Base-by-base conservation (phyloP, 2,329 filamentous ascomycete species). In the Leptodontidium sp. region DNA sequence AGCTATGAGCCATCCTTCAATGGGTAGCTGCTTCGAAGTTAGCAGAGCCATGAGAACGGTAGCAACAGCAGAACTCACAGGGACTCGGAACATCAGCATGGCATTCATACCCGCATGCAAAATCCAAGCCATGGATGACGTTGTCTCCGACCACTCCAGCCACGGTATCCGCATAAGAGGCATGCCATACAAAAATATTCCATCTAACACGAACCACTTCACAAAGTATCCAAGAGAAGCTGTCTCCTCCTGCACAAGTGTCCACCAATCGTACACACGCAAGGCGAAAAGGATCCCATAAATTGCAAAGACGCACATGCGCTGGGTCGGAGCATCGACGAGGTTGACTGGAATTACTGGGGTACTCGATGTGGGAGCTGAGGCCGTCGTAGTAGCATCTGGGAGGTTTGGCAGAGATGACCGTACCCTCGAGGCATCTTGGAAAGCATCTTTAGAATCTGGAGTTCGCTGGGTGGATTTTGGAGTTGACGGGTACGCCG, bases 151-250 rank as follows among this genome's bases (percentile, higher is more conserved):
- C 83, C 95, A 93, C 83, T 98, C 94, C 68, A 99, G 85, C 97
- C 96, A 99, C 68, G 96, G 96, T 86, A 99, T 97, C 79, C 93
- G 89, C 75, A 99, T 81, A 73, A 92, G 88, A 21, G 97, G 95
- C 65, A 99, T 82, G 8, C 92, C 92, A 79, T 97, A 97, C 71
- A 98, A 84, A 79, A 94, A 98, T 29, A 91, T 81, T 70, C 92
- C 91, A 81, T 99, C 96, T 71, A 99, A 88, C 68, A 90, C 85
- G 71, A 93, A 87, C 96, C 96, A 99, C 86, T 98, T 99, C 77
- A 97, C 83, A 78, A 98, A 98, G 61, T 95, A 86, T 87, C 90
- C 92, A 70, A 96, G 90, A n/a, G 94, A 97, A 76, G 93, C 91
- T 68, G 92, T 88, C 72, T 97, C 93, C 72, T 95, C 92, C 67